phyloP scores from a whole-genome alignment of 2,329 filamentous ascomycete genomes.

The Gliomastix tumulicola region DNA sequence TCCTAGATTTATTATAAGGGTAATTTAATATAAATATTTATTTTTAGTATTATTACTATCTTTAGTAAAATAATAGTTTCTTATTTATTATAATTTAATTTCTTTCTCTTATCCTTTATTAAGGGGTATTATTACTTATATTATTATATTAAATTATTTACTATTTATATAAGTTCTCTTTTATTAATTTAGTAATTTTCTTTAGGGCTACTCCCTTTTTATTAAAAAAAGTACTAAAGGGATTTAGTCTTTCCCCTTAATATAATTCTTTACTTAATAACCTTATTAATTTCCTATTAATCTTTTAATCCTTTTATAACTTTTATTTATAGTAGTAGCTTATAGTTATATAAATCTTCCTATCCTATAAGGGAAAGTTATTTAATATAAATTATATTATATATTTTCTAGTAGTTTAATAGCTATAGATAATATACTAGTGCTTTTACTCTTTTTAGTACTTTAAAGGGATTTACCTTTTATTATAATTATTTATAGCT shows the following conservation, averaged over 20 bases:
- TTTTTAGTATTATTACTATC: neutral
- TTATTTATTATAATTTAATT: constrained; percentile 1
- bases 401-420: neutral
- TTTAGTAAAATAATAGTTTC: constrained; percentile 1
- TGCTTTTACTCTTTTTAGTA: neutral
- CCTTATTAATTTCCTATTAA: neutral
- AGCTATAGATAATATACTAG: neutral
- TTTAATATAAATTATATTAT: neutral
- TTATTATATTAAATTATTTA: constrained; percentile 1
- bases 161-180: constrained; percentile 1
- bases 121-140: constrained; percentile 1
- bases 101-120: neutral
- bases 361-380: neutral
- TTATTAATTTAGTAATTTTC: constrained; percentile 1
- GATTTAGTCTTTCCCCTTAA: neutral
- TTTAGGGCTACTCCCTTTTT: neutral
- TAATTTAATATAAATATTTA: neutral
- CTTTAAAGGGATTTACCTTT: neutral
- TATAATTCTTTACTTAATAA: constrained; percentile 1
- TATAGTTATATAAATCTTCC: neutral
- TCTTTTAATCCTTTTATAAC: neutral
- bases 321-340: neutral
- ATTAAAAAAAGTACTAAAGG: neutral
- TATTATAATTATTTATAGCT: neutral
- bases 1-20: neutral